Evolutionary conservation across 2,329 filamentous ascomycete genomes (phyloP), one percentile per base, ranked within the genome.

Genomic region (Lasiodiplodia sp.): DNA sequence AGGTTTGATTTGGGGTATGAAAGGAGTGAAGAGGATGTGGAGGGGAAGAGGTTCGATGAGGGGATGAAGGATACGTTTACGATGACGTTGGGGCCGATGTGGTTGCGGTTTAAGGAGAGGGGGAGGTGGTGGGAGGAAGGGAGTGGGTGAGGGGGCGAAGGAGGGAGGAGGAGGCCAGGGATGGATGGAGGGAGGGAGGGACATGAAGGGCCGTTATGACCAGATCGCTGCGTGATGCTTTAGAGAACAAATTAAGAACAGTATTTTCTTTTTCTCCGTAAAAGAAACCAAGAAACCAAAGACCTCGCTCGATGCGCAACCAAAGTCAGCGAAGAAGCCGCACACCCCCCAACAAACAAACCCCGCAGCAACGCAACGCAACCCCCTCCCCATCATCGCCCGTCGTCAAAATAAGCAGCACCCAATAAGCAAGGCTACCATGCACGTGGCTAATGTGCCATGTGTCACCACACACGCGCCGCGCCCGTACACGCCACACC

Each of bases 1-100:
- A 69, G 87, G 72, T 92, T 88, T 70, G 90, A 91, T 70, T 71
- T 91, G 68, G 21, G 72, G n/a, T 73, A 82, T 37, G 80, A 79
- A 4, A 73, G 74, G 3, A 14, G 14, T 14, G 3, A 28, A 6
- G 28, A 4, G 28, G 76, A 79, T 69, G 52, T n/a, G 28, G 31
- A 21, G 63, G 79, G 77, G 3, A 67, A 62, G 25, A 71, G 70
- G 53, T 73, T 81, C 44, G 68, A 79, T 68, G 72, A 72, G 11
- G 71, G 78, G 63, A 77, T 76, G 11, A 74, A 71, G 69, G 80
- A 83, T 69, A 77, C 79, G 52, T 82, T 57, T 23, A 67, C 65
- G 11, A 51, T 67, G 40, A 57, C 65, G 55, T 28, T 67, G 53
- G 38, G 52, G 47, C 55, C 65, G 53, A 37, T 67, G 53, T 38